Percentiles rank a stretch among this genome's conserved stretches.
phyloP scores from a whole-genome alignment of 2,329 filamentous ascomycete species.

The Neofusicoccum ribis region DNA sequence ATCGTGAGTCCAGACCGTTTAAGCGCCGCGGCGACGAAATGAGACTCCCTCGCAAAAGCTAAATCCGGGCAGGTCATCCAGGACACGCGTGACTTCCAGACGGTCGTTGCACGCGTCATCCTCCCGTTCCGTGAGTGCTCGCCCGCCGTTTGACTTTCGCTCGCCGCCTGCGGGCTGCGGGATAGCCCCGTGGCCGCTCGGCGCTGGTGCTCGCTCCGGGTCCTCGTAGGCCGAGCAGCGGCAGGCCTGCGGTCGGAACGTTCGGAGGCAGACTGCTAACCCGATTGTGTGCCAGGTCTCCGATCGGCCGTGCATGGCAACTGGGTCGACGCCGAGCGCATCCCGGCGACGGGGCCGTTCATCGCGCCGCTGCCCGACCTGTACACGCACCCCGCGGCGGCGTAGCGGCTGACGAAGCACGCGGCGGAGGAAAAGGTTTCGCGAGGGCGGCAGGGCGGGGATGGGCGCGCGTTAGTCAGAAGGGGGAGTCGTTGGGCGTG shows the following conservation, averaged over 20 bases:
- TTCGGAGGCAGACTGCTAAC: not conserved
- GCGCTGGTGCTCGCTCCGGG: not conserved
- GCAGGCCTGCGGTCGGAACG: not conserved
- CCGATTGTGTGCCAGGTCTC: not conserved
- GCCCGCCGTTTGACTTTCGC: not conserved
- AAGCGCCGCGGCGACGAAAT: not conserved
- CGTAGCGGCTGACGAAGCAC: not conserved
- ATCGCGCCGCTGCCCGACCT: not conserved
- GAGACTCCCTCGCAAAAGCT: not conserved
- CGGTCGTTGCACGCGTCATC: not conserved
- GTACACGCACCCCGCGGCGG: not conserved
- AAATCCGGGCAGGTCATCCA: not conserved
- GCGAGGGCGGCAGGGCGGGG: not conserved
- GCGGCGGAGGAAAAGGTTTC: not conserved
- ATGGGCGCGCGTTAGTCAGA: not conserved
- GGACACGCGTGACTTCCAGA: slow-evolving; percentile 4
- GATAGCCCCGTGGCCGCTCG: not conserved
- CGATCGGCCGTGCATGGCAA: slow-evolving; percentile 4
- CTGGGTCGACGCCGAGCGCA: slow-evolving; percentile 8
- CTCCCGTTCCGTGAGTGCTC: not conserved
- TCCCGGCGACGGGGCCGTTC: slow-evolving; percentile 3
- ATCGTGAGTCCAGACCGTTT: not conserved
- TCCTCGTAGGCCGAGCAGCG: too few species aligned
- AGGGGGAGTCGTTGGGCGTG: not conserved
- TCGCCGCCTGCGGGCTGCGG: too few species aligned